These are phyloP conservation scores for Debaryomyces robertsiae DNA, from an alignment of 1,139 yeast genomes.

Conservation along the genomic window DNA sequence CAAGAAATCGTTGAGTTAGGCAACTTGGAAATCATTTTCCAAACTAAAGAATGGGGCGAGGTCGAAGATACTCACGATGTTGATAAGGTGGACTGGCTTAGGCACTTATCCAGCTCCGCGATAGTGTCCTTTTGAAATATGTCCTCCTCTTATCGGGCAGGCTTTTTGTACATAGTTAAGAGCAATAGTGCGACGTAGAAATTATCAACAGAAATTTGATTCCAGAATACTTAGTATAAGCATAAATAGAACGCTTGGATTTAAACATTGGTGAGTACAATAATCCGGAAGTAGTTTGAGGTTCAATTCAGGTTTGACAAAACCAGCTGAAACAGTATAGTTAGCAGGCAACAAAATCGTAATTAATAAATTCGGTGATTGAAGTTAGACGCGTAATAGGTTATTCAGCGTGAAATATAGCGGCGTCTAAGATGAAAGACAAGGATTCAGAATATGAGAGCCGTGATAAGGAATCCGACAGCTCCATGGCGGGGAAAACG, in stretches of 20 bases:
- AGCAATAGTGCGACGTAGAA: constrained; percentile 9
- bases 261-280: too few species aligned
- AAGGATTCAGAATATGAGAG: constrained; percentile 2
- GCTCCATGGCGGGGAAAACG: constrained; percentile 15
- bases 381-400: constrained; percentile 8
- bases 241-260: too few species aligned
- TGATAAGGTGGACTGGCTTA: constrained; percentile 81
- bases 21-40: constrained; percentile 79
- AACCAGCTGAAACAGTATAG: too few species aligned
- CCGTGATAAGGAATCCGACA: background rate
- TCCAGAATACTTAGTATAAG: background rate
- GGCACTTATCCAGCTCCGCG: constrained; percentile 84
- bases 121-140: constrained; percentile 33
- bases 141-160: background rate
- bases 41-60: constrained; percentile 94
- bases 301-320: too few species aligned
- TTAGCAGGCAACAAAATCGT: too few species aligned
- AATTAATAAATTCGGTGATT: too few species aligned
- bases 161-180: constrained; percentile 7
- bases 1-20: constrained; percentile 80
- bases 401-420: constrained; percentile 4
- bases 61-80: constrained; percentile 99
- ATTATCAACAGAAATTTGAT: constrained; percentile 4
- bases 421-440: constrained; percentile 3
- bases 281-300: too few species aligned